A percentile compares a stretch with the other conserved stretches of the same genome.
Evolutionary conservation across 495 filamentous ascomycete species (phyloP).

Genomic region (Filosporella fistucella): DNA sequence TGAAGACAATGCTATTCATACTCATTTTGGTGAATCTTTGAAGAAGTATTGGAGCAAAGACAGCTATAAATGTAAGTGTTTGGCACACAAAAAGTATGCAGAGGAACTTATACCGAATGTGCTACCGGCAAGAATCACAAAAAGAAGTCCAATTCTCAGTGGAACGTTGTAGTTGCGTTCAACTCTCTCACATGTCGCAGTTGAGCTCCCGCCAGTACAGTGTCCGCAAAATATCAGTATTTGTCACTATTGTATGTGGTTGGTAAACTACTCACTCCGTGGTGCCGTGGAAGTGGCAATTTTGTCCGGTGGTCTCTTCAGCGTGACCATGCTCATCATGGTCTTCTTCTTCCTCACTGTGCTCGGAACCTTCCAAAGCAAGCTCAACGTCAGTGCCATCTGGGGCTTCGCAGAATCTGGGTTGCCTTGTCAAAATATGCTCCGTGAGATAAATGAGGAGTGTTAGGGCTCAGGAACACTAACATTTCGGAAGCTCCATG

Average conservation of each 20-base stretch:
- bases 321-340: too few species aligned
- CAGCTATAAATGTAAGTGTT: neutral
- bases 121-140: constrained; percentile 53
- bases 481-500: constrained; percentile 34
- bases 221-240: too few species aligned
- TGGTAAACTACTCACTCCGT: constrained; percentile 56
- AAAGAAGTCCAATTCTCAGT: constrained; percentile 55
- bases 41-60: constrained; percentile 10
- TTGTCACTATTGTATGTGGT: too few species aligned
- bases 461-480: constrained; percentile 24
- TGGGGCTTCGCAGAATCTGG: constrained; percentile 34
- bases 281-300: constrained; percentile 64
- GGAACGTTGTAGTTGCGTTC: constrained; percentile 54
- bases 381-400: constrained; percentile 43
- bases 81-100: neutral
- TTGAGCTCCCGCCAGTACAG: constrained; percentile 37
- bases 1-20: constrained; percentile 25
- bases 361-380: constrained; percentile 12
- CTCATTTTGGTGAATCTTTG: neutral
- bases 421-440: too few species aligned
- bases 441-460: neutral
- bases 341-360: constrained; percentile 23
- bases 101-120: constrained; percentile 19
- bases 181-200: constrained; percentile 32
- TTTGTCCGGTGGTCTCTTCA: constrained; percentile 24